Percentiles rank a stretch among this genome's conserved stretches.
Conservation (phyloP, 495 filamentous ascomycete genomes). For the Lindgomyces ingoldianus region DNA sequence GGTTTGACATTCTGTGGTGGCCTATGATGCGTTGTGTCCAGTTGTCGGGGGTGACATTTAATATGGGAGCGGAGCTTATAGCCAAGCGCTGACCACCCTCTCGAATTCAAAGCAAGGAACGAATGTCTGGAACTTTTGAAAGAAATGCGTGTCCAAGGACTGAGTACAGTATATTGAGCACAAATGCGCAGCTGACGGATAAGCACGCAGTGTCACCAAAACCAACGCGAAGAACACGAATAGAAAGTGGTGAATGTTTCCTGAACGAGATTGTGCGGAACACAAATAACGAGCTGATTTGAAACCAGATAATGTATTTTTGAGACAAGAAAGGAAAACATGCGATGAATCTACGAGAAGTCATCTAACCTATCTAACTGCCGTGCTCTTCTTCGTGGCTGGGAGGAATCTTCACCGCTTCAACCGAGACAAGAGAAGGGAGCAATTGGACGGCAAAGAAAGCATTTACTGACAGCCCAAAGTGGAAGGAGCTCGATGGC, state of each 20-base stretch:
- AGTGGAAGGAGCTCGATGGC: not conserved
- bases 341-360: not conserved
- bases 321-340: not conserved
- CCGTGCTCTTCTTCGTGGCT: too few species aligned
- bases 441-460: not conserved
- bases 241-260: not conserved
- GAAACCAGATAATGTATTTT: not conserved
- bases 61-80: slow-evolving; percentile 15
- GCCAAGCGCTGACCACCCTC: slow-evolving; percentile 20
- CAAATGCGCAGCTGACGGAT: slow-evolving; percentile 18
- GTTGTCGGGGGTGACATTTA: slow-evolving; percentile 9
- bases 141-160: not conserved
- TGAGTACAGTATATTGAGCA: not conserved
- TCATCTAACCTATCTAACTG: too few species aligned
- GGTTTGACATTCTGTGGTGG: not conserved
- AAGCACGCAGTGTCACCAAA: slow-evolving; percentile 19
- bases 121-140: slow-evolving; percentile 1
- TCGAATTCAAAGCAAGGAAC: not conserved
- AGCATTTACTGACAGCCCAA: too few species aligned
- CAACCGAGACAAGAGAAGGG: not conserved
- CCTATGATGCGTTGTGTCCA: not conserved
- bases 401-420: not conserved
- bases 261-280: not conserved
- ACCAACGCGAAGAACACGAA: not conserved
- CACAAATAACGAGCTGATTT: not conserved